Base-by-base conservation (phyloP, 2,329 filamentous ascomycete species). In the Samsoniella hepiali region DNA sequence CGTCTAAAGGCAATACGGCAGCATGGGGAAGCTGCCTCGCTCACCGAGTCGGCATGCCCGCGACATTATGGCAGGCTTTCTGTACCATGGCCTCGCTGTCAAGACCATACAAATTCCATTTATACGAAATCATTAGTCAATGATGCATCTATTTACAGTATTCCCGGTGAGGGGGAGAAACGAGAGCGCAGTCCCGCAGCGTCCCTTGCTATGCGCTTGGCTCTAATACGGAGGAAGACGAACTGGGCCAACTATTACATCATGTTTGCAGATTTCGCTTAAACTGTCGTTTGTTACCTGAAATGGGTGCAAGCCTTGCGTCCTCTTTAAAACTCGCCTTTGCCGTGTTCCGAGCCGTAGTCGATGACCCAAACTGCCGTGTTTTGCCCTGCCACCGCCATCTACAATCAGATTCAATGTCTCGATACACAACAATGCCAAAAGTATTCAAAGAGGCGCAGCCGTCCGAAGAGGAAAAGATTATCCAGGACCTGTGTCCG, bases 401-500 rank as follows among this genome's bases (percentile, higher is more conserved):
- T 17, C 17, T 36, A 22, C 15, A 3, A 34, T 45, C 50, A 34
- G 40, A 1, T 2, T 27, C 3, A 10, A 9, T 44, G 8, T 17
- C 8, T 22, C 7, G 3, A 27, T 22, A 45, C 42, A 27, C 15
- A 6, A 62, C 15, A 5, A 62, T 55, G 50, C 34, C 36, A 22
- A 27, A 51, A 36, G 6, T 31, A 3, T 58, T 44, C 2, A 57
- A 10, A 38, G 53, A 57, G 44, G 36, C 44, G n/a, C 56, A 54
- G 40, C 31, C 7, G 11, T 51, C 65, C 32, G 45, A 64, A 31
- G 44, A 64, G 29, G 64, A 45, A 50, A 42, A 44, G 15, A 53
- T 62, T 9, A 54, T 55, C 6, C 64, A 66, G 5, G 44, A 64
- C 5, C 63, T 57, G 4, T 60, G 58, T 27, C 65, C 67, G 8